These are phyloP conservation scores for Pythium aphanidermatum DNA, from an alignment of 352 stramenopile species.

Conservation along the genomic window DNA sequence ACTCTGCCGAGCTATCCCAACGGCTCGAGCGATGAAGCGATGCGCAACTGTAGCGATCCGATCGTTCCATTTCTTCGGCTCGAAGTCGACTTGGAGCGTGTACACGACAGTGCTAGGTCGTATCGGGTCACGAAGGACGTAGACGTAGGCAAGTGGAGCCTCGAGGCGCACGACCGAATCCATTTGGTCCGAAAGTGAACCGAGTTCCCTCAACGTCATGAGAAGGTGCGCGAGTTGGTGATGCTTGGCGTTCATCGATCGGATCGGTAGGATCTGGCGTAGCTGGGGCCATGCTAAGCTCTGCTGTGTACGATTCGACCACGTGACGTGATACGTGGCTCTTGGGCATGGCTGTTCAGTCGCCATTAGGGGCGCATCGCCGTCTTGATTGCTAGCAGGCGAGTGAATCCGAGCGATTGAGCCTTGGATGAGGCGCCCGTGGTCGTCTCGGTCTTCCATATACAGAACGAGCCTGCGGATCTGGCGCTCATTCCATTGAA, in stretches of 20 bases:
- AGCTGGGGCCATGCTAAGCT: conserved; percentile 41
- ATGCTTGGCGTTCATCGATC: conserved; percentile 65
- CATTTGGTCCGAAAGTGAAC: background rate
- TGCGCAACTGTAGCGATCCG: background rate
- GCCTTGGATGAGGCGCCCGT: conserved; percentile 27
- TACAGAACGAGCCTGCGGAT: conserved; percentile 62
- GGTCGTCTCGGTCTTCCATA: conserved; percentile 25
- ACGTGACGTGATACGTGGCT: conserved; percentile 47
- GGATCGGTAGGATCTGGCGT: conserved; percentile 46
- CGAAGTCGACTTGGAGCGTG: conserved; percentile 32
- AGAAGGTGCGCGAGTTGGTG: conserved; percentile 47
- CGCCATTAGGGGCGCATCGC: too few species aligned
- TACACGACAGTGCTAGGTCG: conserved; percentile 24
- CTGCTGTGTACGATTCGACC: conserved; percentile 45
- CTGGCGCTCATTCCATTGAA: conserved; percentile 43
- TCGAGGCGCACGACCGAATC: conserved; percentile 1
- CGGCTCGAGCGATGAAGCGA: conserved; percentile 30
- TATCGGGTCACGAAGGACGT: conserved; percentile 25
- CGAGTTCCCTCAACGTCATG: conserved; percentile 1
- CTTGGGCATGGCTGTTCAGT: conserved; percentile 29
- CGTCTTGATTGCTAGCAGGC: background rate
- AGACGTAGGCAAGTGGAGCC: conserved; percentile 30
- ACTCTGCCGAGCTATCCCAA: conserved; percentile 32
- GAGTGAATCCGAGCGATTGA: conserved; percentile 20
- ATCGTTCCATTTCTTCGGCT: background rate